These are phyloP conservation scores for Cladosporium austrohemisphaericum DNA, from an alignment of 2,329 filamentous ascomycete species.

Conservation along the genomic window DNA sequence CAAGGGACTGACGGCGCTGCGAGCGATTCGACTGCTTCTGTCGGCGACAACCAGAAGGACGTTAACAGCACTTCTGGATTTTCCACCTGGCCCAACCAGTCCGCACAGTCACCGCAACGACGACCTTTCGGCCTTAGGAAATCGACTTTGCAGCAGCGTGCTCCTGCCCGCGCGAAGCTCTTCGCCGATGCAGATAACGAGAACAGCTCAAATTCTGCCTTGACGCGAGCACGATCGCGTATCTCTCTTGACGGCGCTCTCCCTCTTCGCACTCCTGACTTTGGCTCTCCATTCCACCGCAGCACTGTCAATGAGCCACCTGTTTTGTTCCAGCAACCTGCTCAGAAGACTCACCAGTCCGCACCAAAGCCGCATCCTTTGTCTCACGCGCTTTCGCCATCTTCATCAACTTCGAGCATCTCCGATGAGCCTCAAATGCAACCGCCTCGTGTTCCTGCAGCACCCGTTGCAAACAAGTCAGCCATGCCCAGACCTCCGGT, in stretches of 20 bases:
- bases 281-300: conserved; percentile 55
- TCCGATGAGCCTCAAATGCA: conserved; percentile 63
- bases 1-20: conserved; percentile 37
- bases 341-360: conserved; percentile 33
- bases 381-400: conserved; percentile 81
- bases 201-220: conserved; percentile 24
- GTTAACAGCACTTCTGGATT: conserved; percentile 30
- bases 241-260: conserved; percentile 77
- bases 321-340: conserved; percentile 34
- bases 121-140: conserved; percentile 57
- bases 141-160: conserved; percentile 82
- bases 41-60: conserved; percentile 29
- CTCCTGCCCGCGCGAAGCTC: conserved; percentile 40
- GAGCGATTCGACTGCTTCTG: conserved; percentile 24
- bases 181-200: conserved; percentile 34
- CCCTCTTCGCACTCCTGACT: conserved; percentile 62
- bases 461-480: conserved; percentile 35
- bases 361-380: conserved; percentile 67
- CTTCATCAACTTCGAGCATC: conserved; percentile 76
- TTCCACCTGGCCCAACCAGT: conserved; percentile 21
- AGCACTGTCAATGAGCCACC: conserved; percentile 63
- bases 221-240: conserved; percentile 51
- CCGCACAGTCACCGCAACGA: conserved; percentile 28
- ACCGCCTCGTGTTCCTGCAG: conserved; percentile 19
- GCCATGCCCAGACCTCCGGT: not conserved